Evolutionary conservation across 1,284 basidiomycete species (phyloP), one percentile per base, ranked within the genome.

Genomic region (Trametes pubescens): DNA sequence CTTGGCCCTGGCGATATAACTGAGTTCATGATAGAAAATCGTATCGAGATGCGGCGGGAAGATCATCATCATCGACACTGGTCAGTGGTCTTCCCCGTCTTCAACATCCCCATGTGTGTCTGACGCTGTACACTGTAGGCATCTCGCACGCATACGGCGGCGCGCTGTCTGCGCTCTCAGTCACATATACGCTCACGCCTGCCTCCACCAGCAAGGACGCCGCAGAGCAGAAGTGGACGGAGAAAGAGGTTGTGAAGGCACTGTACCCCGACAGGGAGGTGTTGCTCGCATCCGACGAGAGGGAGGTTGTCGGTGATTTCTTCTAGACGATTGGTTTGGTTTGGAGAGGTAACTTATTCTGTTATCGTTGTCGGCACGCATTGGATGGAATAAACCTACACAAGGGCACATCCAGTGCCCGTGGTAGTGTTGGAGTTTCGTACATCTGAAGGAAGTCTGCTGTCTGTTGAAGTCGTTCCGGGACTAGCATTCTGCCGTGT

Each of bases 71-170:
- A 97, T 98, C 58, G 96, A 98, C 74, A 93, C 91, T 5, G 89
- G 88, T 88, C 64, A 64, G 72, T 62, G 6, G 9, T 3, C 21
- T 61, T 60, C 51, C n/a, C n/a, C n/a, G n/a, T n/a, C n/a, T n/a
- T n/a, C n/a, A n/a, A n/a, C n/a, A n/a, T n/a, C n/a, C n/a, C n/a
- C n/a, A n/a, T n/a, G n/a, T n/a, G n/a, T n/a, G n/a, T n/a, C n/a
- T n/a, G n/a, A n/a, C n/a, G n/a, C n/a, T n/a, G n/a, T n/a, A n/a
- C n/a, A 8, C 46, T 48, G 13, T 62, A 88, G 94, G 95, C 40
- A 97, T 98, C 62, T 96, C 95, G 1, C 92, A 92, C 73, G 95
- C 95, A 1, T 98, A 98, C 72, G 94, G 94, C n/a, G 96, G 96
- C 10, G 88, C 87, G 0, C 80, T 96, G 7, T 95, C 94, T 0